phyloP scores from a whole-genome alignment of 371 early-diverging fungal species.

The Rhizopus sp. region DNA sequence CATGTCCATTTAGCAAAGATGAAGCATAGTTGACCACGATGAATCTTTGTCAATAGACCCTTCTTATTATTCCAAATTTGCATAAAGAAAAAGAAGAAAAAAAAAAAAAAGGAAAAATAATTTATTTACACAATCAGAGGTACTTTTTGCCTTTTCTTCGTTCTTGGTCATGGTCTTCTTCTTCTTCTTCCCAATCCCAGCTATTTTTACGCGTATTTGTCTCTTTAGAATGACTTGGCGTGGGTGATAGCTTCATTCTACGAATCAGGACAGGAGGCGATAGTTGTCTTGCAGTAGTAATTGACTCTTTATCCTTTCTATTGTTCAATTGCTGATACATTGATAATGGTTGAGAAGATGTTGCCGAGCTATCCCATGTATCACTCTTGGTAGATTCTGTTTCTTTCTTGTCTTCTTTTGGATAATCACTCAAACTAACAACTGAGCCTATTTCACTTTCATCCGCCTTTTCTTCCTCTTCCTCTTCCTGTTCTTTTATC shows the following conservation, averaged over 20 bases:
- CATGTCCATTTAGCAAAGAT: slow-evolving; percentile 15
- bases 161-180: slow-evolving; percentile 10
- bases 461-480: neutral
- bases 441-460: slow-evolving; percentile 1
- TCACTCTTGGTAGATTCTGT: neutral
- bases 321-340: neutral
- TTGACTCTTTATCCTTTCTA: slow-evolving; percentile 15
- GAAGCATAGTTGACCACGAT: neutral
- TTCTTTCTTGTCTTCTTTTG: neutral
- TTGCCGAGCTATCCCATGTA: neutral
- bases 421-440: neutral
- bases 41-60: neutral
- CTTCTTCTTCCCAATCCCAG: slow-evolving; percentile 29
- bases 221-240: neutral
- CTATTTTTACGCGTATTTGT: slow-evolving; percentile 2
- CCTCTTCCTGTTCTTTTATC: slow-evolving; percentile 1
- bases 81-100: neutral
- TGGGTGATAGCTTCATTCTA: slow-evolving; percentile 20
- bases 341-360: neutral
- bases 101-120: slow-evolving; percentile 2
- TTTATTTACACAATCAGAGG: neutral
- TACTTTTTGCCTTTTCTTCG: neutral
- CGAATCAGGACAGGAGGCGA: slow-evolving; percentile 17
- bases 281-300: neutral
- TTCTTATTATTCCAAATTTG: neutral